Conservation (phyloP, 2,329 filamentous ascomycete species). For the Aspergillus clavatus region DNA sequence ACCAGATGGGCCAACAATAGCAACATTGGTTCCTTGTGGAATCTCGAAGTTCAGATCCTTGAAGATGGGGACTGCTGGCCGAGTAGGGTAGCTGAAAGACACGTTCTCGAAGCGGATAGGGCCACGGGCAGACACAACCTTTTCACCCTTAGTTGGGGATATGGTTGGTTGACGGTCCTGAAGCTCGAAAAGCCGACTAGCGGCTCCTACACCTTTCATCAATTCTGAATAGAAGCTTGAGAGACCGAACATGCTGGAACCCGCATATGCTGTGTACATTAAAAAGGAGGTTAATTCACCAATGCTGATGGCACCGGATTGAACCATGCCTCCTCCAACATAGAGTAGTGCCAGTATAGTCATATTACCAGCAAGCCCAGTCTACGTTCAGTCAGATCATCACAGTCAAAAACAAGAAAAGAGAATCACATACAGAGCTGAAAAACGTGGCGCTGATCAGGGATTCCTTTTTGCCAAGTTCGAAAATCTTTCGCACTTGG, state of each 20-base stretch:
- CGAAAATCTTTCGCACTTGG: slow-evolving; percentile 88
- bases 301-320: slow-evolving; percentile 76
- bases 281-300: slow-evolving; percentile 94
- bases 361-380: slow-evolving; percentile 92
- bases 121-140: slow-evolving; percentile 78
- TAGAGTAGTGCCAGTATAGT: slow-evolving; percentile 88
- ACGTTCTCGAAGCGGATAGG: slow-evolving; percentile 84
- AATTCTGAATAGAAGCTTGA: slow-evolving; percentile 96
- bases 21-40: slow-evolving; percentile 87
- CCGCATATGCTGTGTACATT: slow-evolving; percentile 91
- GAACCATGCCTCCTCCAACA: slow-evolving; percentile 85
- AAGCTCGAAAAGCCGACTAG: slow-evolving; percentile 91
- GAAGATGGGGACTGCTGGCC: slow-evolving; percentile 89
- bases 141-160: slow-evolving; percentile 74
- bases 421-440: slow-evolving; percentile 45
- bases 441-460: slow-evolving; percentile 90
- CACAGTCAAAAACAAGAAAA: neutral
- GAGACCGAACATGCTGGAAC: slow-evolving; percentile 84
- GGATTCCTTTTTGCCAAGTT: slow-evolving; percentile 79
- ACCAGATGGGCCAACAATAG: slow-evolving; percentile 91
- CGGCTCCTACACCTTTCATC: slow-evolving; percentile 97
- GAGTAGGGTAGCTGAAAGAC: slow-evolving; percentile 84
- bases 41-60: slow-evolving; percentile 85
- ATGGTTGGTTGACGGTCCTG: slow-evolving; percentile 86
- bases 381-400: slow-evolving; percentile 47